Base-by-base conservation (phyloP, 1,139 yeast species). In the Yamadazyma taylorii region DNA sequence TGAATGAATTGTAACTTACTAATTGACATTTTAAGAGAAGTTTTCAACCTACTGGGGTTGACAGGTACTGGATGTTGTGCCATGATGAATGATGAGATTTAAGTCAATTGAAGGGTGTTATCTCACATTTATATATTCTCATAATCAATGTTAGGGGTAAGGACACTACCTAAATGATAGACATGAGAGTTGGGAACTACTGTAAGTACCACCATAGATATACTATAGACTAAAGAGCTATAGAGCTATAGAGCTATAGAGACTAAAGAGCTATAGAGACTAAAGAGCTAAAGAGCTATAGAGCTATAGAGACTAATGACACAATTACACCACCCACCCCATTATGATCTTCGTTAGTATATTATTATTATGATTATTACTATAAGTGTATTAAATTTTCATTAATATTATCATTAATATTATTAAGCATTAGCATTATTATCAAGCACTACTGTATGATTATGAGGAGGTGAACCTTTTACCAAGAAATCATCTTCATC, bases 1-100 rank as follows among this genome's bases (percentile, higher is more conserved):
- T 89, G 95, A 15, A 85, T 74, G 53, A 87, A 81, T 50, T 87
- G 75, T 35, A 89, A 73, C 48, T 92, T 78, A 52, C 86, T 84
- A 29, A 87, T 79, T 21, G 94, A 85, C 85, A 88, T 85, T 56
- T 83, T 84, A 37, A 87, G 67, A 25, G 83, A 71, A 30, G 90
- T 84, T 52, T 83, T 85, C 38, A 87, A 69, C 52, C 81, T 71
- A 27, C 56, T 43, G 9, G 69, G 63, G 41, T 65, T 66, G 41
- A 69, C 48, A 5, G 58, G 66, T 3, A 63, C 60, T 4, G 63
- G 66, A 17, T 36, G 47, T 26, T 56, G 58, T 12, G 60, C 45
- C 45, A 42, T 45, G 15, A 38, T 14, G n/a, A 13, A 14, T 19
- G 16, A 19, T 17, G 16, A 29, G n/a, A 17, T 24, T 26, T 34